Percentiles rank a stretch among this genome's conserved stretches.
phyloP scores from a whole-genome alignment of 306 rosid species.

The Acmispon strigosus region DNA sequence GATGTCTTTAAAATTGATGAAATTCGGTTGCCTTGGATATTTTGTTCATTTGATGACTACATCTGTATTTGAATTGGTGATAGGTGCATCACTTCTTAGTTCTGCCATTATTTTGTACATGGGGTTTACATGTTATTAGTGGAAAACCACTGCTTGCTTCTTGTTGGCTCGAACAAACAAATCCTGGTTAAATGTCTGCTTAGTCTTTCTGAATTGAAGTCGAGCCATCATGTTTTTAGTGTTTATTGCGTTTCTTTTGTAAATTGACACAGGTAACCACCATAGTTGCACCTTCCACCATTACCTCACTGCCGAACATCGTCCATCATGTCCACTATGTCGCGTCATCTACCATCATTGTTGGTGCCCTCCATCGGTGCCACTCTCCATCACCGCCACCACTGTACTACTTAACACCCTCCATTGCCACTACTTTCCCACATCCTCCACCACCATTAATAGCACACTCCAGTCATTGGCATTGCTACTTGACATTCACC shows the following conservation, averaged over 20 bases:
- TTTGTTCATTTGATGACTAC: slow-evolving; percentile 22
- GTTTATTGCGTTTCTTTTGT: background rate
- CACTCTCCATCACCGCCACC: no score
- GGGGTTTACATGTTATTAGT: slow-evolving; percentile 12
- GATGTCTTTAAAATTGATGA: slow-evolving; percentile 44
- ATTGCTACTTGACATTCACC: no score
- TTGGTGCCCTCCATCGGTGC: no score
- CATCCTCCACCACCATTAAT: no score
- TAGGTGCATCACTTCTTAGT: slow-evolving; percentile 20
- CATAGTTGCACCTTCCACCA: no score
- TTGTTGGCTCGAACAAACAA: background rate
- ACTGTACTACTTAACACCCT: no score
- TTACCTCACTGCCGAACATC: no score
- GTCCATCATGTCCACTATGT: no score
- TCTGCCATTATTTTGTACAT: slow-evolving; percentile 36
- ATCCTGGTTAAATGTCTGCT: background rate
- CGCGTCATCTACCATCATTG: no score
- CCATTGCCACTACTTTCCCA: no score
- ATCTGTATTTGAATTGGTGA: slow-evolving; percentile 33
- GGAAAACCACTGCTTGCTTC: background rate
- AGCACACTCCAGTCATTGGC: no score
- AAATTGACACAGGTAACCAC: background rate
- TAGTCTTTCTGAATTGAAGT: background rate
- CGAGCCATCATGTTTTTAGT: background rate
- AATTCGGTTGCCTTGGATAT: slow-evolving; percentile 30